A percentile compares a stretch with the other conserved stretches of the same genome.
These are phyloP conservation scores for Macrophomina pseudophaseolina DNA, from an alignment of 2,329 filamentous ascomycete species.

Conservation along the genomic window DNA sequence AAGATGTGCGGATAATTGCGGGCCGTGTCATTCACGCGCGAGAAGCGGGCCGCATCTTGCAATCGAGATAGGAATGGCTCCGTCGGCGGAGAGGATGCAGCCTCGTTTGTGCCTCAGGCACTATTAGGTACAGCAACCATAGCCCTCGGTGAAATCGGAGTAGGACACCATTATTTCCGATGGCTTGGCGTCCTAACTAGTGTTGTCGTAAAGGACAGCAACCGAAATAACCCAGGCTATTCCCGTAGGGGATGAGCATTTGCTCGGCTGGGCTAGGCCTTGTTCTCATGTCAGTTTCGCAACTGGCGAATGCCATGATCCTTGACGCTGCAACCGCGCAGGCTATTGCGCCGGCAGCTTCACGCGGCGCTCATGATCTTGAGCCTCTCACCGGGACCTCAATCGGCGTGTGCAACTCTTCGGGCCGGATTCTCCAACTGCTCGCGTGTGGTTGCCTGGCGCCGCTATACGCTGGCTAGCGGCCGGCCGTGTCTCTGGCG, in stretches of 20 bases:
- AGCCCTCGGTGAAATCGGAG: background rate
- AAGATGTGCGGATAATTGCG: conserved; percentile 1
- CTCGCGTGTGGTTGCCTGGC: conserved; percentile 1
- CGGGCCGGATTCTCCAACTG: background rate
- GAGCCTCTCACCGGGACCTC: background rate
- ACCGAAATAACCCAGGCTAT: background rate
- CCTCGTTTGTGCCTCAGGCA: conserved; percentile 8
- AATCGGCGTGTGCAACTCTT: background rate
- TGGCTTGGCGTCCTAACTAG: background rate
- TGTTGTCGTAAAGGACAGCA: background rate
- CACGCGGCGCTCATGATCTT: background rate
- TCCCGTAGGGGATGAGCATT: background rate
- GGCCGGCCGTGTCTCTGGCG: too few species aligned
- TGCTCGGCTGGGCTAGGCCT: background rate
- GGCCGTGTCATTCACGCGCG: conserved; percentile 7
- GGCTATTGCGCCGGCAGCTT: background rate
- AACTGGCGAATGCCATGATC: background rate
- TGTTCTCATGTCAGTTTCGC: background rate
- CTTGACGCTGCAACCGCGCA: background rate
- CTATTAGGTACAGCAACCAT: background rate
- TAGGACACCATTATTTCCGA: background rate
- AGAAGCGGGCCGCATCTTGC: background rate
- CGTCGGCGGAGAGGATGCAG: conserved; percentile 16
- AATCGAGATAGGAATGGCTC: background rate
- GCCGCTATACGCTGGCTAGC: background rate